Evolutionary conservation across 495 filamentous ascomycete species (phyloP), one percentile per base, ranked within the genome.

Genomic region (Cudoniella acicularis): DNA sequence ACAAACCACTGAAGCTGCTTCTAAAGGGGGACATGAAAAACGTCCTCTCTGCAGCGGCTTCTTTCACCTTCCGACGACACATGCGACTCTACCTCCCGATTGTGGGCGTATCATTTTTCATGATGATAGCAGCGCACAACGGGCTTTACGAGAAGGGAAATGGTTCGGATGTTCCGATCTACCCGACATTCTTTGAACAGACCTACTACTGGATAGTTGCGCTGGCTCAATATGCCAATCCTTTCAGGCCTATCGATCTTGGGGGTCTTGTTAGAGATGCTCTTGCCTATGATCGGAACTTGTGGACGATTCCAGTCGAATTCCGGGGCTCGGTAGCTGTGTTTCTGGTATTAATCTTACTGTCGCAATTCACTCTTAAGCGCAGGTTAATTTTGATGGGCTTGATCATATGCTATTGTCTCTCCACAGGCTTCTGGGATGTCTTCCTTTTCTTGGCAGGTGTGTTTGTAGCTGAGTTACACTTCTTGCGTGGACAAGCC

Each of bases 51-150:
- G 62, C 1, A 58, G 59, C 10, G 65, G 86, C 80, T 8, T 87
- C 83, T 0, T 80, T 83, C 0, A 79, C 82, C 17, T 86, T 89
- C 53, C 83, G 86, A 3, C 84, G 86, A 2, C 73, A 68, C 1
- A 64, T 87, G 13, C 79, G 86, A 10, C 76, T 89, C 2, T 87
- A 9, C 17, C 43, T 47, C 17, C 43, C 43, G 8, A 6, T n/a
- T 47, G n/a, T 21, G 8, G 43, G 50, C 10, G 18, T 55, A 1
- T 20, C 51, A 10, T 61, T 61, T 23, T 55, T 61, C 43, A 25
- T 26, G 18, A 61, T 61, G 58, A 22, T 60, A 24, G 50, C 50
- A 17, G 21, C 57, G 3, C 24, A 53, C 30, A 36, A 6, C 6
- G 6, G 13, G 13, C 13, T 6, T 4, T 36, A 36, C 13, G 30